A percentile compares a stretch with the other conserved stretches of the same genome.
Conservation (phyloP, 306 rosid genomes). For the Trichosanthes cucumerina region DNA sequence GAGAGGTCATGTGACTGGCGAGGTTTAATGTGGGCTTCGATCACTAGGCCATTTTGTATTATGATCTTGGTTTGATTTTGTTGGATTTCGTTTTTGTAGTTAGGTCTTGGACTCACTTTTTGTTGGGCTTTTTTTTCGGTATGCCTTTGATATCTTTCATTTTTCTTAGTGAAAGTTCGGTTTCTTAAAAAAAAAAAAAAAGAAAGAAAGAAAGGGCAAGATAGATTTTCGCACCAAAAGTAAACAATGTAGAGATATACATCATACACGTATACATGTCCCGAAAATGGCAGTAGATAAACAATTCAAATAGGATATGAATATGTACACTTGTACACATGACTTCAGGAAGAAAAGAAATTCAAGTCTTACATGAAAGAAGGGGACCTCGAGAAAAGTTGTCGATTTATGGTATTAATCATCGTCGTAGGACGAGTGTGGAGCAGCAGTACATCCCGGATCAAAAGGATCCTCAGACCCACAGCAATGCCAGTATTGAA, state of each 20-base stretch:
- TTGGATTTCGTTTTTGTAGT: too few relatives aligned
- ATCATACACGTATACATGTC: background rate
- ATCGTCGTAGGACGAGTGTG: slow-evolving; percentile 75
- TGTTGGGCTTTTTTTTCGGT: too few relatives aligned
- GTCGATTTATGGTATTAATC: slow-evolving; percentile 28
- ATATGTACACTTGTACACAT: background rate
- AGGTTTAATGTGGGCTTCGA: too few relatives aligned
- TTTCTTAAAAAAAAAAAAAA: too few relatives aligned
- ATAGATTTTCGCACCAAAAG: background rate
- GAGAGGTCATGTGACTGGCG: too few relatives aligned
- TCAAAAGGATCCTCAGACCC: slow-evolving; percentile 84
- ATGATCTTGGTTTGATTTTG: too few relatives aligned
- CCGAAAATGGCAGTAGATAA: background rate
- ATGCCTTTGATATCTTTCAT: too few relatives aligned
- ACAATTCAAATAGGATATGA: background rate
- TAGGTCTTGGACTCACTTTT: too few relatives aligned
- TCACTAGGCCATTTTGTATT: too few relatives aligned
- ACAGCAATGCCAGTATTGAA: slow-evolving; percentile 97
- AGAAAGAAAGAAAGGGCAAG: background rate
- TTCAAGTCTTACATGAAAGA: background rate
- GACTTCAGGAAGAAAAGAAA: background rate
- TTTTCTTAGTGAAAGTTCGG: too few relatives aligned
- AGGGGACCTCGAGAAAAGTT: slow-evolving; percentile 10
- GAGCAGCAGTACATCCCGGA: slow-evolving; percentile 76
- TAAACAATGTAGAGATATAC: background rate